phyloP scores from a whole-genome alignment of 2,329 filamentous ascomycete species.

The Endoconidiophora laricicola region DNA sequence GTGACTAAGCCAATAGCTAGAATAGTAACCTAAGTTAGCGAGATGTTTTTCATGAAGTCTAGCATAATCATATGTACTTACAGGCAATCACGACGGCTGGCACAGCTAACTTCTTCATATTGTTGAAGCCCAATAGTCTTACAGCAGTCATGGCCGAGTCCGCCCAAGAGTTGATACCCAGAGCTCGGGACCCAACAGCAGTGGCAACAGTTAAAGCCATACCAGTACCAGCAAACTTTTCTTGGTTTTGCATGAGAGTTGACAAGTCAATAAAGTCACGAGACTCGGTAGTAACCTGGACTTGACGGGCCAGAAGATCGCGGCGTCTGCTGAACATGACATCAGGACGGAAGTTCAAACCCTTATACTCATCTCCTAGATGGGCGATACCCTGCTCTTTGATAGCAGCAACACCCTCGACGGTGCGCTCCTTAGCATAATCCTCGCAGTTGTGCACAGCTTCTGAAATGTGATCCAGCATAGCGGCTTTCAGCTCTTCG shows the following conservation, averaged over 20 bases:
- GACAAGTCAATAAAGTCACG: constrained; percentile 87
- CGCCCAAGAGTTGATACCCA: constrained; percentile 77
- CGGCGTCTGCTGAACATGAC: constrained; percentile 83
- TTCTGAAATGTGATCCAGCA: constrained; percentile 72
- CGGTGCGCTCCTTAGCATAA: constrained; percentile 60
- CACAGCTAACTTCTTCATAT: constrained; percentile 62
- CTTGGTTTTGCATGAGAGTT: constrained; percentile 70
- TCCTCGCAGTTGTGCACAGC: constrained; percentile 72
- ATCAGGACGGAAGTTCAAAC: constrained; percentile 75
- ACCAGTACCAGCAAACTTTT: constrained; percentile 85
- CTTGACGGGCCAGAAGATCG: constrained; percentile 66
- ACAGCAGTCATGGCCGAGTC: constrained; percentile 70
- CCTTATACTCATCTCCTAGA: constrained; percentile 70
- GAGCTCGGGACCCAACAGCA: constrained; percentile 62
- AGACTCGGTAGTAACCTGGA: constrained; percentile 74
- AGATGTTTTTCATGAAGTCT: constrained; percentile 7
- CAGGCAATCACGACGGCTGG: constrained; percentile 65
- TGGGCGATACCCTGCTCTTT: constrained; percentile 79
- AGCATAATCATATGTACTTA: constrained; percentile 31
- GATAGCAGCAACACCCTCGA: constrained; percentile 68
- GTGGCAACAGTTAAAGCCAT: constrained; percentile 88
- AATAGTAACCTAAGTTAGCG: constrained; percentile 9
- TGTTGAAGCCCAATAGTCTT: constrained; percentile 67
- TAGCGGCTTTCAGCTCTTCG: constrained; percentile 79
- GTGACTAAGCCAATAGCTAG: constrained; percentile 58